Percentiles rank a stretch among this genome's conserved stretches.
These are phyloP conservation scores for Allium fistulosum DNA, from an alignment of 106 monocot genomes.

Conservation along the genomic window DNA sequence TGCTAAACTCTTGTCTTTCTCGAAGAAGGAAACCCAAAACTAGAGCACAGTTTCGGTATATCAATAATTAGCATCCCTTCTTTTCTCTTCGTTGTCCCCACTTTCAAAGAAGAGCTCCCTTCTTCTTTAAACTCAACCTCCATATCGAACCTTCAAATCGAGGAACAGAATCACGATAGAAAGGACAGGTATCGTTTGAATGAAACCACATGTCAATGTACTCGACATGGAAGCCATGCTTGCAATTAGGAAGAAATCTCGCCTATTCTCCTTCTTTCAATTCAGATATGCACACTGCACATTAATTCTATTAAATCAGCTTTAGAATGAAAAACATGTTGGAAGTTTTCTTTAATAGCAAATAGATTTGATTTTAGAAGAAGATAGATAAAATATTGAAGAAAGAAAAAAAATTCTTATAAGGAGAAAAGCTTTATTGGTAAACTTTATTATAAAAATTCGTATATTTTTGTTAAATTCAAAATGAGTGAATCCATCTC, in stretches of 20 bases:
- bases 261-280: conserved; percentile 21
- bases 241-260: conserved; percentile 47
- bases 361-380: too few relatives aligned
- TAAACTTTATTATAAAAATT: too few relatives aligned
- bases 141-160: too few relatives aligned
- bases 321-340: neutral
- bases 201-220: conserved; percentile 67
- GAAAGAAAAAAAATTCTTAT: too few relatives aligned
- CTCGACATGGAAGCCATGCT: conserved; percentile 50
- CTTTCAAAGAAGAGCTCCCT: too few relatives aligned
- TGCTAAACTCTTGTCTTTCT: neutral
- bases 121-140: too few relatives aligned
- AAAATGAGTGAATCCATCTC: too few relatives aligned
- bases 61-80: conserved; percentile 1
- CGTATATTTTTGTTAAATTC: too few relatives aligned
- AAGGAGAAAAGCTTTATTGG: too few relatives aligned
- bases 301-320: conserved; percentile 9
- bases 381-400: too few relatives aligned
- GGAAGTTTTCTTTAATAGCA: too few relatives aligned
- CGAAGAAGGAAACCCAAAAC: neutral
- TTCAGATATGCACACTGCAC: conserved; percentile 21
- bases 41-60: neutral
- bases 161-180: conserved; percentile 27
- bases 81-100: conserved; percentile 4
- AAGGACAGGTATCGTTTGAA: conserved; percentile 48